These are phyloP conservation scores for Xerocomellus chrysenteron DNA, from an alignment of 768 basidiomycete species.

Conservation along the genomic window DNA sequence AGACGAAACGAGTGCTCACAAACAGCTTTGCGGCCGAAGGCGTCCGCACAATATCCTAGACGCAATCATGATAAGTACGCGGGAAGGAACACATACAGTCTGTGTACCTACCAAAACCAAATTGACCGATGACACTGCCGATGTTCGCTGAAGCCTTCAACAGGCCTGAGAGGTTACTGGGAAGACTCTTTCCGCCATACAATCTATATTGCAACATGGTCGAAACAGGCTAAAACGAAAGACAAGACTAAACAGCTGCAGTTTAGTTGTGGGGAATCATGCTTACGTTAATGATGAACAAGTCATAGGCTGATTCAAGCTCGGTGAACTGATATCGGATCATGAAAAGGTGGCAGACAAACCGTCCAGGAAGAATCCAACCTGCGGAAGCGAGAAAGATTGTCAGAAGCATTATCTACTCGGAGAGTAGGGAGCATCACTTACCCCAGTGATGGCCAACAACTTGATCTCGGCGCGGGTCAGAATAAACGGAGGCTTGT, in stretches of 20 bases:
- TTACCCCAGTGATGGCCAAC: constrained; percentile 58
- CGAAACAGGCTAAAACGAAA: constrained; percentile 50
- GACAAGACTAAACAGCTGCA: neutral
- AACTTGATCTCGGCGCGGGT: constrained; percentile 54
- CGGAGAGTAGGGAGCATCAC: constrained; percentile 14
- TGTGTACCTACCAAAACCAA: constrained; percentile 49
- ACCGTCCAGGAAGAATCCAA: constrained; percentile 75
- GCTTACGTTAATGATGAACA: constrained; percentile 68
- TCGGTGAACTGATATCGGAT: constrained; percentile 3
- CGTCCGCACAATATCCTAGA: constrained; percentile 62
- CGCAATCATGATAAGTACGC: neutral
- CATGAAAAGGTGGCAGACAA: constrained; percentile 14
- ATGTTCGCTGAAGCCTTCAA: constrained; percentile 71
- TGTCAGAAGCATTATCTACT: neutral
- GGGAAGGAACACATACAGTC: neutral
- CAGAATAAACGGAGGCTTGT: constrained; percentile 40
- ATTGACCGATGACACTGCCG: constrained; percentile 70
- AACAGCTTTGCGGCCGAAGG: constrained; percentile 66
- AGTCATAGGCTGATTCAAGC: constrained; percentile 57
- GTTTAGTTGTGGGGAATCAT: neutral
- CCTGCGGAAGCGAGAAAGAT: constrained; percentile 32
- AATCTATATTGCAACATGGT: constrained; percentile 68
- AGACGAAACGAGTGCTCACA: constrained; percentile 37
- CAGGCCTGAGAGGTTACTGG: constrained; percentile 56
- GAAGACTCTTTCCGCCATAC: constrained; percentile 52